Evolutionary conservation across 495 filamentous ascomycete genomes (phyloP).

Genomic region (Lophiotrema nucula): DNA sequence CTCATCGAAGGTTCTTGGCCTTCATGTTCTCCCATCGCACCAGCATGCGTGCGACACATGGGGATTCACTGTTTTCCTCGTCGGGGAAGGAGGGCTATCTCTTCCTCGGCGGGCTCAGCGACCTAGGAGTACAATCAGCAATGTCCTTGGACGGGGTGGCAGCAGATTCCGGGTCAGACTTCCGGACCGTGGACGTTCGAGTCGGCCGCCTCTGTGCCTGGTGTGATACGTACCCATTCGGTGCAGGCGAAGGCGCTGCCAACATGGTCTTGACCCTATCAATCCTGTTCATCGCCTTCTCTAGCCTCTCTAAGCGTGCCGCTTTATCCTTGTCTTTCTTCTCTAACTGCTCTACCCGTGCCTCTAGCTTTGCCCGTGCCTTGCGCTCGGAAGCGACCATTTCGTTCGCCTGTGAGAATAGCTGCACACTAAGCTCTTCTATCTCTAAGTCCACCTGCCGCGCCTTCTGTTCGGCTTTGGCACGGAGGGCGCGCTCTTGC

Average conservation of each 20-base stretch:
- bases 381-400: conserved; percentile 92
- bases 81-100: no score
- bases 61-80: no score
- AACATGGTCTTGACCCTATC: conserved; percentile 67
- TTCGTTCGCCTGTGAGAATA: conserved; percentile 94
- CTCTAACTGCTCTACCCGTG: conserved; percentile 64
- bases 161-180: no score
- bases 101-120: no score
- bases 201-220: no score
- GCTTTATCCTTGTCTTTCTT: conserved; percentile 70
- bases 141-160: no score
- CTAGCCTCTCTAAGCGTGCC: conserved; percentile 69
- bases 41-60: no score
- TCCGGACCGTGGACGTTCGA: no score
- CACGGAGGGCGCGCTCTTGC: conserved; percentile 68
- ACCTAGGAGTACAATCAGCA: no score
- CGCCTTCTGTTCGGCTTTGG: conserved; percentile 71
- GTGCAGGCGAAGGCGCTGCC: conserved; percentile 18
- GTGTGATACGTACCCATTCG: background rate
- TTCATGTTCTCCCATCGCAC: no score
- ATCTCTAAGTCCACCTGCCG: conserved; percentile 72
- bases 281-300: conserved; percentile 49
- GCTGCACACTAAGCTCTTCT: conserved; percentile 79
- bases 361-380: conserved; percentile 75
- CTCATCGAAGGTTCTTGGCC: no score